Evolutionary conservation across 2,329 filamentous ascomycete genomes (phyloP).

Genomic region (Trichoderma afroharzianum): DNA sequence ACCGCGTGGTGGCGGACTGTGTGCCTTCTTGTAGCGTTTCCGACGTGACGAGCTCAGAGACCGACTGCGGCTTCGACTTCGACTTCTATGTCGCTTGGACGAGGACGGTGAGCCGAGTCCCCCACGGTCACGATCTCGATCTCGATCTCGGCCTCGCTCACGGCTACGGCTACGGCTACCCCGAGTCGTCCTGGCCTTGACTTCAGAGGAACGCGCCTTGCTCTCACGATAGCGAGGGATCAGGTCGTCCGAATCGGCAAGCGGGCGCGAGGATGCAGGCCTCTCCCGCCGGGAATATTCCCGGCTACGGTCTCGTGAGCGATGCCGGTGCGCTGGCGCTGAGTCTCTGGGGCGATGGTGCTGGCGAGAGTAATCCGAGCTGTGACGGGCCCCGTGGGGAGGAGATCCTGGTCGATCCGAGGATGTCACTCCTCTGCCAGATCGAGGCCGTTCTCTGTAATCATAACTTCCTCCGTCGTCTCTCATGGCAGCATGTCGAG

Average conservation of each 20-base stretch:
- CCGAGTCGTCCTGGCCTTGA: conserved; percentile 32
- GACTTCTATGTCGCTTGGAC: conserved; percentile 41
- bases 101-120: conserved; percentile 36
- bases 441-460: conserved; percentile 35
- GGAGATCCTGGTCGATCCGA: conserved; percentile 33
- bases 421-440: conserved; percentile 33
- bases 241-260: conserved; percentile 34
- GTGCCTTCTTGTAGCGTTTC: conserved; percentile 38
- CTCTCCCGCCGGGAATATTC: conserved; percentile 29
- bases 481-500: conserved; percentile 41
- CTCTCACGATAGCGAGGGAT: conserved; percentile 37
- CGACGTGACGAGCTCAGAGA: conserved; percentile 36
- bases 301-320: conserved; percentile 38
- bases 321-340: conserved; percentile 34
- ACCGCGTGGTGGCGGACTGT: conserved; percentile 37
- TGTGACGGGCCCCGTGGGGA: conserved; percentile 31
- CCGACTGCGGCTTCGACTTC: conserved; percentile 39
- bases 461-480: conserved; percentile 37
- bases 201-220: conserved; percentile 30
- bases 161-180: conserved; percentile 29
- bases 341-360: conserved; percentile 34
- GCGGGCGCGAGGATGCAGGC: conserved; percentile 27
- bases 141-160: not conserved
- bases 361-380: conserved; percentile 29
- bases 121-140: conserved; percentile 22